Conservation (phyloP, 768 basidiomycete genomes). For the Clavaria fumosa region DNA sequence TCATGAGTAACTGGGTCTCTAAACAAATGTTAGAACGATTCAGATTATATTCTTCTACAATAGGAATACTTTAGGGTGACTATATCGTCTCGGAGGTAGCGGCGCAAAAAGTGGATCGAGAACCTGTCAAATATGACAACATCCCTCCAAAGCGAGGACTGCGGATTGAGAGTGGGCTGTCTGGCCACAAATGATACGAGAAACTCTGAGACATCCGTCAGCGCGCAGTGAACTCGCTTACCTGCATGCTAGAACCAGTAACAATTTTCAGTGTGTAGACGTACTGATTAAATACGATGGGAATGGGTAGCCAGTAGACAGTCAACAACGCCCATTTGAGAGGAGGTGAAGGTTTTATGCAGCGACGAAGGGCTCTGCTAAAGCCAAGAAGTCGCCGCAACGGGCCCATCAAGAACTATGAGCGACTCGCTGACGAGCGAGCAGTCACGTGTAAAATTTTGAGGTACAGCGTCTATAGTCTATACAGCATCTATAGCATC, state of each 20-base stretch:
- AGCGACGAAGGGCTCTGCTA: too few relatives aligned
- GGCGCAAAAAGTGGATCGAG: conserved; percentile 21
- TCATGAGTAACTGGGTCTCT: conserved; percentile 45
- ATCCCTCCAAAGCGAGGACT: conserved; percentile 46
- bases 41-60: too few relatives aligned
- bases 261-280: conserved; percentile 39
- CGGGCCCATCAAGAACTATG: too few relatives aligned
- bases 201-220: background rate
- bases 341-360: conserved; percentile 1
- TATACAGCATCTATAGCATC: too few relatives aligned
- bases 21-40: conserved; percentile 1
- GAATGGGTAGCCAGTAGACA: conserved; percentile 46
- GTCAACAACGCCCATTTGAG: conserved; percentile 1
- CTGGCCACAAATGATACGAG: conserved; percentile 9
- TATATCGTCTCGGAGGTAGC: conserved; percentile 42
- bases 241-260: conserved; percentile 63
- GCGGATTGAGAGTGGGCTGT: conserved; percentile 62
- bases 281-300: conserved; percentile 31
- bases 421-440: too few relatives aligned
- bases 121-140: conserved; percentile 46
- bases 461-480: too few relatives aligned
- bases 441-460: too few relatives aligned
- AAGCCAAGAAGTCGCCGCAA: too few relatives aligned
- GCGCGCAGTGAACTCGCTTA: conserved; percentile 15
- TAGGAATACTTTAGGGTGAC: conserved; percentile 39